Percentiles rank a stretch among this genome's conserved stretches.
Evolutionary conservation across 2,329 filamentous ascomycete species (phyloP).

Genomic region (Curvularia sp.): DNA sequence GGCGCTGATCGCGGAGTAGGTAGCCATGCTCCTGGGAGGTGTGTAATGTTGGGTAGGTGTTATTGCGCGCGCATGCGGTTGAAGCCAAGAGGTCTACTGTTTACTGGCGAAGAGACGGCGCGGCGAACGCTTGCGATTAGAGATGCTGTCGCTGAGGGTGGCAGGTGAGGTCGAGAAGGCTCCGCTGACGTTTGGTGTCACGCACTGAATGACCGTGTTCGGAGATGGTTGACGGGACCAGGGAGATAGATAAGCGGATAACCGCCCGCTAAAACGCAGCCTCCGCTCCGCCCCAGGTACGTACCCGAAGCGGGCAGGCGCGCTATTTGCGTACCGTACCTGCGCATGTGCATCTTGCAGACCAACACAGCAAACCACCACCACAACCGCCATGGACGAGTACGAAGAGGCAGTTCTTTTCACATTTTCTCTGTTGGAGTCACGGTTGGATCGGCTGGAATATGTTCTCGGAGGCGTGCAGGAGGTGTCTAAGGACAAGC

Average conservation of each 20-base stretch:
- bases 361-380: conserved; percentile 15
- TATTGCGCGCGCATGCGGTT: conserved; percentile 40
- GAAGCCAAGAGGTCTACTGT: background rate
- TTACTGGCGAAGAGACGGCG: background rate
- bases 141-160: conserved; percentile 1
- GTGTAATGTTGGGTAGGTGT: conserved; percentile 20
- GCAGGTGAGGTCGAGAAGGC: conserved; percentile 12
- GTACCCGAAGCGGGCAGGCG: conserved; percentile 18
- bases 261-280: conserved; percentile 26
- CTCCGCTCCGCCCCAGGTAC: conserved; percentile 2
- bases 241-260: conserved; percentile 9
- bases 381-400: conserved; percentile 42
- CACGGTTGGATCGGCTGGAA: conserved; percentile 53
- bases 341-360: conserved; percentile 4
- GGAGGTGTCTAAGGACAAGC: conserved; percentile 29
- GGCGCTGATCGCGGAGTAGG: conserved; percentile 55
- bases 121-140: background rate
- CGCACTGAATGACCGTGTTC: conserved; percentile 4
- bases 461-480: conserved; percentile 52
- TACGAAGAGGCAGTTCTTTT: conserved; percentile 51
- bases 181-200: conserved; percentile 20
- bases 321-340: conserved; percentile 28
- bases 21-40: conserved; percentile 50
- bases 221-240: conserved; percentile 6
- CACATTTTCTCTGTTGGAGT: conserved; percentile 55